Evolutionary conservation across 371 early-diverging fungal species (phyloP), one percentile per base, ranked within the genome.

Genomic region (Amoeboaphelidium protococcarum): DNA sequence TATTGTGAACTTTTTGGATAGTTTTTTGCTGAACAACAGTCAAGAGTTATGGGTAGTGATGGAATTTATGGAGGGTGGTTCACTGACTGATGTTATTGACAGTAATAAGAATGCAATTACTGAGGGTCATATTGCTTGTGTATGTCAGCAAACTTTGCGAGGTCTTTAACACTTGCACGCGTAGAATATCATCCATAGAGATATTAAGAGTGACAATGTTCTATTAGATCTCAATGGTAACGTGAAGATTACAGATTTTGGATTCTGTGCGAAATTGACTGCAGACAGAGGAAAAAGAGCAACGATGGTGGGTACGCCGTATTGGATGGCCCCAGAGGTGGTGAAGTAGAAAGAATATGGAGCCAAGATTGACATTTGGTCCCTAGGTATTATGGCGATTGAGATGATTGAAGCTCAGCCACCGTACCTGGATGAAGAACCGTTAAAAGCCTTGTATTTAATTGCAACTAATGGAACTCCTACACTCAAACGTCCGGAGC

Each of bases 61-160:
- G 88, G 96, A 95, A 64, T 87, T 78, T 64, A 95, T 95, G 94
- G 90, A 91, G 59, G 94, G 90, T 25, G 96, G 96, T 26, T 75
- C 91, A 10, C 61, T 95, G 60, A 95, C 91, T 3, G 94, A 95
- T 56, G 78, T 91, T 22, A 88, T 95, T 59, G 91, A 90, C 52
- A 76, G 79, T 63, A 85, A 82, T 58, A 74, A 74, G 45, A n/a
- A n/a, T n/a, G n/a, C n/a, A n/a, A 67, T 95, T 69, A 69, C 71
- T 23, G 94, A 95, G 64, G 62, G 67, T 26, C 88, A 92, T 59
- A 92, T 92, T 46, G 78, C 92, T 2, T 75, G 81, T 31, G 78
- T 95, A 22, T 78, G 84, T 44, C 63, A 68, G 23, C 90, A 92
- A 45, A 50, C 65, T 13, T 16, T 57, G 4, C 20, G 52, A 2